Evolutionary conservation across 345 rosid genomes (phyloP), one percentile per base, ranked within the genome.

Genomic region (Eutrema heterophyllum): DNA sequence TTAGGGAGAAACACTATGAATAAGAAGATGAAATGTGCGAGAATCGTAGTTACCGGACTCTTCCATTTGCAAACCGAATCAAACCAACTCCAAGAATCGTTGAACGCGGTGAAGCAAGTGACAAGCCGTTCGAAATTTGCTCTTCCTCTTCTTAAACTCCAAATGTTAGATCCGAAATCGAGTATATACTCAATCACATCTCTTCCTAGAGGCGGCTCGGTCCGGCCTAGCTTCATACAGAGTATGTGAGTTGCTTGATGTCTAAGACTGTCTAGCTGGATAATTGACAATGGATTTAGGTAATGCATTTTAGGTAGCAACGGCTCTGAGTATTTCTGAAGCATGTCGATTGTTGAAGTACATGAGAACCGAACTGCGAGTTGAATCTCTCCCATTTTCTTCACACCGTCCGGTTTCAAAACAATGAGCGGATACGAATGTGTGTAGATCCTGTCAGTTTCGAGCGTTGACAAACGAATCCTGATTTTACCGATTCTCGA

Each of bases 301-400:
- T 81, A 84, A 44, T 81, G 84, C 86, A 84, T 84, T 65, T 67
- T 51, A 0, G 84, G 81, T 6, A 84, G 60, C 71, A 81, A 73
- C 36, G 86, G 86, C 40, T 63, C 73, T 8, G 78, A 26, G 48
- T 79, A 84, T 40, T 69, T 68, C 56, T 73, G 79, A 49, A 84
- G 67, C 81, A 81, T 70, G 58, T 79, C 79, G 1, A 65, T n/a
- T 70, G 61, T 78, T 11, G 84, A 81, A 5, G 59, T 41, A 33
- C 79, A 82, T 6, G 81, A 72, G 49, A 82, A 82, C 9, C 67
- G 61, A 67, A 84, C 77, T 24, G 83, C 84, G 6, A 84, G 78
- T 60, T 81, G 84, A 62, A 81, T 67, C 54, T 83, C 86, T 7
- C 86, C 86, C 86, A 80, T 83, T 33, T 83, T 83, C 72, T 80